Evolutionary conservation across 352 stramenopile genomes (phyloP), one percentile per base, ranked within the genome.

Genomic region (Globisporangium apiculatum): DNA sequence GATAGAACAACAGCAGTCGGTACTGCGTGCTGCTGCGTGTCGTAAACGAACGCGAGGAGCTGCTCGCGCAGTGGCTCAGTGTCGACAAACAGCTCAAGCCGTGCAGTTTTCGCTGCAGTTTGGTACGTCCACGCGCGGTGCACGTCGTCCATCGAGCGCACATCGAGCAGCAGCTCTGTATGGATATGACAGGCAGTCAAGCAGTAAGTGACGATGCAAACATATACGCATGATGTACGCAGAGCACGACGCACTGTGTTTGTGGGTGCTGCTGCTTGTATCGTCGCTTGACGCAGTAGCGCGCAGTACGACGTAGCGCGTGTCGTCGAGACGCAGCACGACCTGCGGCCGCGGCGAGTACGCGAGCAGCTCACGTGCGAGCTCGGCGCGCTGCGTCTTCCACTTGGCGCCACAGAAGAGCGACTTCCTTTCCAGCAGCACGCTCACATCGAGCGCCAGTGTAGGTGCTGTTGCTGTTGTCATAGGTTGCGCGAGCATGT

Each of bases 1-100:
- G 18, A 24, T 24, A 24, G 18, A 24, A 24, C 18, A 24, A 24
- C 18, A 24, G 18, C 18, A 24, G 18, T 24, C 18, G 18, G 18
- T 17, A 52, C n/a, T 36, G 37, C 31, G n/a, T 11, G 6, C 5
- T 38, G 40, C 5, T 17, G 47, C 8, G 46, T 35, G 18, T 55
- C 42, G 41, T 52, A 52, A 8, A 51, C 9, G 24, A 67, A 65
- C 17, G 55, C 37, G 15, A 73, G 57, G 31, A 80, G 42, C 15
- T 51, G 59, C 41, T 77, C 62, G 9, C 62, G 64, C 1, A 58
- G 62, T 15, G 58, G 40, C 51, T 63, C 65, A 18, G 60, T 61
- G 38, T 75, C 74, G 47, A 79, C 58, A 48, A 72, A 84, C n/a
- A 84, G 15, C 53, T 77, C 68, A 9, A 84, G 52, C 0, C 56